Evolutionary conservation across 2,329 filamentous ascomycete species (phyloP), one percentile per base, ranked within the genome.

Genomic region (Xylaria sp.): DNA sequence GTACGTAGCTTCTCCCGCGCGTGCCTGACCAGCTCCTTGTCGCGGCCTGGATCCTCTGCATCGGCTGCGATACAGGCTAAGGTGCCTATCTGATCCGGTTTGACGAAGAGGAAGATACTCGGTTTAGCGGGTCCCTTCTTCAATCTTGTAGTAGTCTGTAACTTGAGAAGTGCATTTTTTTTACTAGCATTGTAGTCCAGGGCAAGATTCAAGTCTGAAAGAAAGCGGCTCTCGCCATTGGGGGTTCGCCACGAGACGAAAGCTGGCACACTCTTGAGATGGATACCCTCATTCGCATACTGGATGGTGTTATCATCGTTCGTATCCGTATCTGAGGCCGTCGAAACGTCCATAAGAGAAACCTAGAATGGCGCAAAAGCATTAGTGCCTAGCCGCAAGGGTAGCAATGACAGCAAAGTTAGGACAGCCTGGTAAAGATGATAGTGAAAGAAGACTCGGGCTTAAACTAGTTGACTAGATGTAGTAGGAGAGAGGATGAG

Each of bases 101-200:
- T 68, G 43, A 65, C 7, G 36, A 64, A 65, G 7, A 68, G 61
- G 32, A 45, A 65, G 36, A 68, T 64, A 20, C 15, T 39, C 3
- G 61, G 66, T 41, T 61, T 68, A 0, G 25, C 34, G 10, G 50
- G 50, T 0, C 66, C 66, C 23, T 68, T 68, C 23, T 65, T 68
- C 36, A 68, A n/a, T 34, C 45, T 61, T 15, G 57, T 65, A 10
- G 57, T 53, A 1, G 57, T 23, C 39, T 58, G 60, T 52, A 68
- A 58, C 20, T 43, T 36, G 43, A 68, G 13, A 1, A 61, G 45
- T 3, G 57, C 57, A 5, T 30, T 68, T 20, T 65, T 30, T 0
- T 34, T 52, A 36, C 15, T 4, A 7, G 57, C 23, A 10, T 18
- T 52, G 30, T 64, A 58, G 18, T 46, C 48, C 4, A 68, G 25